phyloP scores from a whole-genome alignment of 1,284 basidiomycete species.

The Rhizoctonia solani region DNA sequence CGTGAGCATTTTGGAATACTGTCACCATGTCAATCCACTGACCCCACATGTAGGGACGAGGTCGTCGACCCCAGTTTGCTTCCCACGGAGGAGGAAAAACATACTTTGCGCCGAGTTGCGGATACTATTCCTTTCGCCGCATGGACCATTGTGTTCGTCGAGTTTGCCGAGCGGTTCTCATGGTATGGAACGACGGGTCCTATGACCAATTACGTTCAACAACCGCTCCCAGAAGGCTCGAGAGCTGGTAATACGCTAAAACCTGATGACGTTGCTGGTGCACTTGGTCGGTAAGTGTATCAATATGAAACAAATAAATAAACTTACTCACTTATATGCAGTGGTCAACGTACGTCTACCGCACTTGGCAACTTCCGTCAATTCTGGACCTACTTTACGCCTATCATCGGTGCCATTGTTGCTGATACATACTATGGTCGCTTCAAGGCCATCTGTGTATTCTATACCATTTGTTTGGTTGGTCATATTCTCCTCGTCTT shows the following conservation, averaged over 20 bases:
- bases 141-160: slow-evolving; percentile 69
- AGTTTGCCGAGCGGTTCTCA: slow-evolving; percentile 78
- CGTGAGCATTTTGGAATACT: not conserved
- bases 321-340: slow-evolving; percentile 22
- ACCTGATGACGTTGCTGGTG: slow-evolving; percentile 42
- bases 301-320: not conserved
- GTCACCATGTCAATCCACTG: not conserved
- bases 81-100: slow-evolving; percentile 70
- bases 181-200: slow-evolving; percentile 54
- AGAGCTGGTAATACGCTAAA: slow-evolving; percentile 47
- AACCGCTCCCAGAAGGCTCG: slow-evolving; percentile 40
- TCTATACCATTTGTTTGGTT: slow-evolving; percentile 45
- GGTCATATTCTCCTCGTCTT: slow-evolving; percentile 51
- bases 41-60: not conserved
- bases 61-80: slow-evolving; percentile 41
- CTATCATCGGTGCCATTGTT: slow-evolving; percentile 44
- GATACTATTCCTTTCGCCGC: slow-evolving; percentile 58
- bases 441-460: slow-evolving; percentile 47
- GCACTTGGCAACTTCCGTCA: slow-evolving; percentile 44
- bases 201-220: slow-evolving; percentile 40
- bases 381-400: slow-evolving; percentile 48
- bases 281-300: slow-evolving; percentile 33
- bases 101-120: slow-evolving; percentile 63
- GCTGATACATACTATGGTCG: slow-evolving; percentile 49
- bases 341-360: slow-evolving; percentile 42